Evolutionary conservation across 768 basidiomycete genomes (phyloP).

Genomic region (Leucosporidium creatinivorum): DNA sequence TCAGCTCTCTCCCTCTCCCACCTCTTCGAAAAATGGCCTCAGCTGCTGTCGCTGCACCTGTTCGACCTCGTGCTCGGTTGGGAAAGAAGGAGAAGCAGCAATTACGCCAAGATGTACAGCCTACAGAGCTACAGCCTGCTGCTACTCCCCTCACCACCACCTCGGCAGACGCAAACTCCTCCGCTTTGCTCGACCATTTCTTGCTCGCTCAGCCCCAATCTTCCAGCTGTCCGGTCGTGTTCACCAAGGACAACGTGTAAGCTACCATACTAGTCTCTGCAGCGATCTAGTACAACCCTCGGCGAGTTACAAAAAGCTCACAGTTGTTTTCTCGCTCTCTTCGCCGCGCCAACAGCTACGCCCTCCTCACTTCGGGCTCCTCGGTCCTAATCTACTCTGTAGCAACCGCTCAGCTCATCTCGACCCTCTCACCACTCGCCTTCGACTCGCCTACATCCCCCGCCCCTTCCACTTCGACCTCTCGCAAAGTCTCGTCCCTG

Average conservation of each 20-base stretch:
- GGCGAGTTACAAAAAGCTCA: neutral
- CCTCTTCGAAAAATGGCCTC: neutral
- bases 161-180: neutral
- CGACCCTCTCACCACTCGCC: slow-evolving; percentile 60
- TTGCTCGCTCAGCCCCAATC: slow-evolving; percentile 8
- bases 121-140: neutral
- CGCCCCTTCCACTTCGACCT: slow-evolving; percentile 28
- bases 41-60: slow-evolving; percentile 6
- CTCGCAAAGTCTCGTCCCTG: slow-evolving; percentile 58
- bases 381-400: slow-evolving; percentile 80
- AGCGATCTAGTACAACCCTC: neutral
- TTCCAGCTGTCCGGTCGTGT: slow-evolving; percentile 21
- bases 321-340: neutral
- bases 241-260: slow-evolving; percentile 19
- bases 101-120: neutral
- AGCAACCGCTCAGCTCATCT: slow-evolving; percentile 66
- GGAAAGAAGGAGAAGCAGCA: slow-evolving; percentile 1
- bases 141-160: neutral
- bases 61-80: neutral
- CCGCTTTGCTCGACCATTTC: neutral
- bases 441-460: neutral
- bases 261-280: neutral
- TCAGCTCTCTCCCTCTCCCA: neutral
- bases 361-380: slow-evolving; percentile 75
- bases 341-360: slow-evolving; percentile 53